Evolutionary conservation across 2,329 filamentous ascomycete species (phyloP), one percentile per base, ranked within the genome.

Genomic region (Fusarium pseudoanthophilum): DNA sequence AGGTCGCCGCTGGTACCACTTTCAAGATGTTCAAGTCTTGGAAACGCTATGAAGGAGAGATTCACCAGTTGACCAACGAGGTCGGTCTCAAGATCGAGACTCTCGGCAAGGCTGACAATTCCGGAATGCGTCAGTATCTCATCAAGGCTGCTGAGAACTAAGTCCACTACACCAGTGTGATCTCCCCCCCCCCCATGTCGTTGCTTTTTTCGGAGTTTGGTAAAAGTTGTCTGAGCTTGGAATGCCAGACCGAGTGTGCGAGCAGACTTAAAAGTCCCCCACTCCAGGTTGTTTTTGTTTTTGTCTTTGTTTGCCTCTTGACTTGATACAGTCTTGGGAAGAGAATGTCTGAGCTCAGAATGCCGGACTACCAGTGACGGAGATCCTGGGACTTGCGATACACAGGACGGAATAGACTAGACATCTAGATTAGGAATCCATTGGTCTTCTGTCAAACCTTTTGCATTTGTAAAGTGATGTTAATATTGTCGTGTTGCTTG

Each of bases 1-100:
- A 39, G 2, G 36, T 69, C n/a, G 7, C 45, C 11, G 51, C 39
- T 1, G 75, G 72, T 0, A 69, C 67, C 2, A 18, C 30, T 3
- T 78, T 64, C 72, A 49, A 64, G 34, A 76, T 78, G 74, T 77
- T 78, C 36, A 65, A 65, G 11, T 77, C 75, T 14, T 78, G 77
- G 76, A 78, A 78, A 71, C 75, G 73, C 8, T 42, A n/a, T 8
- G 64, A 76, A 30, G 39, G 0, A 0, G 61, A 77, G 4, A 69
- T 78, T 4, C 60, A 71, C 8, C 9, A 64, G 1, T 65, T 77
- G 3, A 65, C 71, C 2, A 55, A 53, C 18, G 34, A 60, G 24
- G 55, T 69, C 11, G 73, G 69, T 20, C 69, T 78, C 4, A 6
- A 30, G 3, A 68, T 78, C 39, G 58, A 73, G 53, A 72, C 62